A percentile compares a stretch with the other conserved stretches of the same genome.
These are phyloP conservation scores for Yarrowia yakushimensis DNA, from an alignment of 805 yeast species.

Conservation along the genomic window DNA sequence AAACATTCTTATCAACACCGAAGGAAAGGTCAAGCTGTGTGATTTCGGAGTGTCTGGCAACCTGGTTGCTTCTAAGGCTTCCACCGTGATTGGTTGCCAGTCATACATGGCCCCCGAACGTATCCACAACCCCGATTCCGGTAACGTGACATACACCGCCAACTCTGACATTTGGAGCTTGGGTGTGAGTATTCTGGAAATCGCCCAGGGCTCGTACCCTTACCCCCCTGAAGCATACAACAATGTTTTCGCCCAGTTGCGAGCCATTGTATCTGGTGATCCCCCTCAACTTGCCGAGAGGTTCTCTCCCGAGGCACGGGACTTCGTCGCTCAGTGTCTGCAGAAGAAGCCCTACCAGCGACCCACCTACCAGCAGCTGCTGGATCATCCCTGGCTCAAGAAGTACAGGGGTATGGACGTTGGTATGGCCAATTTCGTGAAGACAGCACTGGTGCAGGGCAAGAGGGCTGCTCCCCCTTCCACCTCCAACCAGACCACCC, in stretches of 20 bases:
- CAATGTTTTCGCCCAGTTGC: constrained; percentile 85
- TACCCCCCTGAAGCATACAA: constrained; percentile 91
- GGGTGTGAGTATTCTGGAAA: constrained; percentile 80
- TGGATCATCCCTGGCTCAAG: constrained; percentile 80
- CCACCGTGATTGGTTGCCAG: constrained; percentile 91
- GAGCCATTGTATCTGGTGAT: constrained; percentile 95
- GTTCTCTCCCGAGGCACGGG: constrained; percentile 73
- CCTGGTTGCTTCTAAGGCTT: constrained; percentile 81
- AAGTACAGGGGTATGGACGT: constrained; percentile 46
- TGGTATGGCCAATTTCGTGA: constrained; percentile 42
- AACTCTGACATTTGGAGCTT: constrained; percentile 94
- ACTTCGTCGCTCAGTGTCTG: constrained; percentile 67
- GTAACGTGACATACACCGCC: constrained; percentile 78
- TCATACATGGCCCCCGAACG: constrained; percentile 96
- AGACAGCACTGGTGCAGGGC: constrained; percentile 22
- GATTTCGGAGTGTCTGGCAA: constrained; percentile 95
- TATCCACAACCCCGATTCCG: constrained; percentile 57
- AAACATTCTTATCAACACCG: constrained; percentile 69
- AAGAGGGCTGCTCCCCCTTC: background rate
- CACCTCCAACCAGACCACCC: background rate
- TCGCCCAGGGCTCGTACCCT: constrained; percentile 91
- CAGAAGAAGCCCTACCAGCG: constrained; percentile 76
- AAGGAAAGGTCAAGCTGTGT: constrained; percentile 78
- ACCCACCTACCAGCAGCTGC: constrained; percentile 72
- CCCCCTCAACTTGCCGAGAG: constrained; percentile 72